Percentiles rank a stretch among this genome's conserved stretches.
Conservation (phyloP, 441 rosid genomes). For the Mallotus japonicus region DNA sequence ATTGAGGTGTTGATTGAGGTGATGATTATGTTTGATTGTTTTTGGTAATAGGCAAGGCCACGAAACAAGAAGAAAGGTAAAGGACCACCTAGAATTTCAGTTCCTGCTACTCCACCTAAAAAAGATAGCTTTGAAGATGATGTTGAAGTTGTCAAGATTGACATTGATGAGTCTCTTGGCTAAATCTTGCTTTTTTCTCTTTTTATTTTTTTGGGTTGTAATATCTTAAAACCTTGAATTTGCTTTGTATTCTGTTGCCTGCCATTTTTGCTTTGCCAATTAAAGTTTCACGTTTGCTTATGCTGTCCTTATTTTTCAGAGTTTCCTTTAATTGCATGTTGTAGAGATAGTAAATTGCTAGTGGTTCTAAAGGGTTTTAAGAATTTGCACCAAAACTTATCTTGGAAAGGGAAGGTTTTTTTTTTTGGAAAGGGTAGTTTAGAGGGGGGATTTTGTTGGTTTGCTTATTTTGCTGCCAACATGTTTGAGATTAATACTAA, state of each 20-base stretch:
- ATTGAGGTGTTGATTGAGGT: not conserved
- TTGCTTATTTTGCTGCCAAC: too few relatives aligned
- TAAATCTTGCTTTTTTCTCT: constrained; percentile 24
- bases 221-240: constrained; percentile 10
- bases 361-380: too few relatives aligned
- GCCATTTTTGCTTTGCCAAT: not conserved
- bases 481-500: too few relatives aligned
- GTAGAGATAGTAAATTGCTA: too few relatives aligned
- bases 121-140: constrained; percentile 57
- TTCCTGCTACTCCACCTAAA: constrained; percentile 64
- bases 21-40: not conserved
- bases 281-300: not conserved
- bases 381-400: not conserved
- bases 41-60: constrained; percentile 62
- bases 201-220: constrained; percentile 20
- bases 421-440: not conserved
- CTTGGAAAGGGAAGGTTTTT: not conserved
- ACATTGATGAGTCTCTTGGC: constrained; percentile 64
- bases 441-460: not conserved
- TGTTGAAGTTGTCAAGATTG: constrained; percentile 50
- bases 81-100: constrained; percentile 71
- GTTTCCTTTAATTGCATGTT: too few relatives aligned
- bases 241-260: not conserved
- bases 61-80: constrained; percentile 82
- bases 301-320: not conserved